phyloP scores from a whole-genome alignment of 2,329 filamentous ascomycete species.

The Tothia fuscella region DNA sequence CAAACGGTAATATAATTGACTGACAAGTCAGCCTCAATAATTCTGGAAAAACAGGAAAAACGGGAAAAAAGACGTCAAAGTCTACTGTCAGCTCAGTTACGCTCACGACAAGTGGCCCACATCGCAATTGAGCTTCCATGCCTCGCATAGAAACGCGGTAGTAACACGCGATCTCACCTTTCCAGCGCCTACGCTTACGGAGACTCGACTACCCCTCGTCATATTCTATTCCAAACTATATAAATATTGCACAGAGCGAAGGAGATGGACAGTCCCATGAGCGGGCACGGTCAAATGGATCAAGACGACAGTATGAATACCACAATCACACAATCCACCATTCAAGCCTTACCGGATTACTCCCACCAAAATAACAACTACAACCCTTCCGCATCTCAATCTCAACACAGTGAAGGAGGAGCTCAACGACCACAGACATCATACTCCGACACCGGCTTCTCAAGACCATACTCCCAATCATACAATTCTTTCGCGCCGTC shows the following conservation, averaged over 20 bases:
- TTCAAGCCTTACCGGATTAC: constrained; percentile 8
- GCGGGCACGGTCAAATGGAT: neutral
- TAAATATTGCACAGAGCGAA: too few relatives aligned
- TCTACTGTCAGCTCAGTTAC: neutral
- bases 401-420: constrained; percentile 14
- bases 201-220: neutral
- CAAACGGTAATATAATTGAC: too few relatives aligned
- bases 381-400: neutral
- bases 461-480: constrained; percentile 27
- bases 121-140: constrained; percentile 10
- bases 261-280: constrained; percentile 8
- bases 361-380: constrained; percentile 4
- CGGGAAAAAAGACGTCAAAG: too few relatives aligned
- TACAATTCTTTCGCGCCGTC: constrained; percentile 31
- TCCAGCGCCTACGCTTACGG: neutral
- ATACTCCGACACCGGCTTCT: constrained; percentile 39
- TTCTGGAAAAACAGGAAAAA: too few relatives aligned
- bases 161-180: constrained; percentile 2
- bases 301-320: constrained; percentile 36
- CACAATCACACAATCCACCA: constrained; percentile 23
- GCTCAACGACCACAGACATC: constrained; percentile 37
- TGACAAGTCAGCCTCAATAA: too few relatives aligned
- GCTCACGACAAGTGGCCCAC: neutral
- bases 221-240: too few relatives aligned
- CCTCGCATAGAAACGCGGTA: constrained; percentile 5